Evolutionary conservation across 2,329 filamentous ascomycete genomes (phyloP).

Genomic region (Diaporthe velutina): DNA sequence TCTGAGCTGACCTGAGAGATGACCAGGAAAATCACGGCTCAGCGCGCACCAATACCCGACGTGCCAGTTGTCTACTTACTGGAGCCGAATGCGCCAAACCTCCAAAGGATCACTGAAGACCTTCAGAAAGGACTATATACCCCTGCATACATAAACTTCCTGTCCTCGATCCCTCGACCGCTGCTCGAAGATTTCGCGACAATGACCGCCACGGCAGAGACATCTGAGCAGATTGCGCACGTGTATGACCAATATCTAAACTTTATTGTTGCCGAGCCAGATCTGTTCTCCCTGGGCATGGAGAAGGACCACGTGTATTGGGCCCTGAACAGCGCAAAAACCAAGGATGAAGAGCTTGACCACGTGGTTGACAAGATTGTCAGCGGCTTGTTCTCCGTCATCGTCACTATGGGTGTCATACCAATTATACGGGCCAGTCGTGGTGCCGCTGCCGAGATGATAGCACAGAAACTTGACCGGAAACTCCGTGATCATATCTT

Average conservation of each 20-base stretch:
- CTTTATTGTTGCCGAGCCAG: slow-evolving; percentile 95
- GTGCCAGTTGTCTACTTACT: slow-evolving; percentile 97
- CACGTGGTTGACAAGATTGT: slow-evolving; percentile 90
- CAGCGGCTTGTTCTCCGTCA: slow-evolving; percentile 95
- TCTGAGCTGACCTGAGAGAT: slow-evolving; percentile 19
- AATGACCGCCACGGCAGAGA: slow-evolving; percentile 86
- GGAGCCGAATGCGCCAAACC: slow-evolving; percentile 85
- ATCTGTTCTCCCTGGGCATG: slow-evolving; percentile 94
- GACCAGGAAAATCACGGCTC: slow-evolving; percentile 80
- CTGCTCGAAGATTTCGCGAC: slow-evolving; percentile 95
- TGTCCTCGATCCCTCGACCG: slow-evolving; percentile 90
- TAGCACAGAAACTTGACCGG: slow-evolving; percentile 92
- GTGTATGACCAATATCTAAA: slow-evolving; percentile 98
- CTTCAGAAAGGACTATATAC: slow-evolving; percentile 90
- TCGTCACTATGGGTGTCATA: slow-evolving; percentile 98
- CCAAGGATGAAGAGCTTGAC: slow-evolving; percentile 91
- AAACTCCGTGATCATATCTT: slow-evolving; percentile 97
- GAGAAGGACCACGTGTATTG: slow-evolving; percentile 92
- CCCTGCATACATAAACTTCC: slow-evolving; percentile 96
- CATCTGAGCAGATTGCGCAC: slow-evolving; percentile 90
- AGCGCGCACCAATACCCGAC: slow-evolving; percentile 92
- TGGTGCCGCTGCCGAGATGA: slow-evolving; percentile 92
- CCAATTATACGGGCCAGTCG: slow-evolving; percentile 96
- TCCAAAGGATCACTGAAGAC: slow-evolving; percentile 86
- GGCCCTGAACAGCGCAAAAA: slow-evolving; percentile 94